A percentile compares a stretch with the other conserved stretches of the same genome.
Evolutionary conservation across 345 rosid genomes (phyloP).

Genomic region (Gossypium sturtianum): DNA sequence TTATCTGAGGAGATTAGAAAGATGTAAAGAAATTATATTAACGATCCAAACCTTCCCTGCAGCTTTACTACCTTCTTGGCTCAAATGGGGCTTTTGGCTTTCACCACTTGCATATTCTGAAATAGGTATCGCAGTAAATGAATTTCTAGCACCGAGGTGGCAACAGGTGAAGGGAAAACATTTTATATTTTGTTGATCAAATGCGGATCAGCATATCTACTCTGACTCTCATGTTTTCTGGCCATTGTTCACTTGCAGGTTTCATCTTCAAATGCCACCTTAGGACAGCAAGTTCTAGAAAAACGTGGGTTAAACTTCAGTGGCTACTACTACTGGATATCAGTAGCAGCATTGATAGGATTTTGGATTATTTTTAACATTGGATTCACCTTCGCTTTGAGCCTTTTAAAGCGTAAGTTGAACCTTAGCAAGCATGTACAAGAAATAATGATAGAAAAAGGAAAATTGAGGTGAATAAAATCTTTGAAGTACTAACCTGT

Average conservation of each 20-base stretch:
- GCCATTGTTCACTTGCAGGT: conserved; percentile 23
- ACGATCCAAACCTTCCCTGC: conserved; percentile 2
- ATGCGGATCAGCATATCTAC: not conserved
- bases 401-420: conserved; percentile 28
- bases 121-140: conserved; percentile 37
- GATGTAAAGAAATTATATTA: not conserved
- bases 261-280: conserved; percentile 25
- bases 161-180: conserved; percentile 30
- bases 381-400: conserved; percentile 34
- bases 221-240: not conserved
- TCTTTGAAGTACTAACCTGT: conserved; percentile 2
- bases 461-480: not conserved
- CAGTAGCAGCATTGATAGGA: conserved; percentile 35
- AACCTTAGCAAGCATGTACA: not conserved
- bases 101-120: conserved; percentile 46
- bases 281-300: conserved; percentile 28
- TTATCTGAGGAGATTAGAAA: not conserved
- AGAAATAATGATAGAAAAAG: not conserved
- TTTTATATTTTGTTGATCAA: not conserved
- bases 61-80: conserved; percentile 48
- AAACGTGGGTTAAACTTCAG: conserved; percentile 30
- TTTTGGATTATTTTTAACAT: conserved; percentile 33
- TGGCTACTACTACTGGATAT: conserved; percentile 32
- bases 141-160: conserved; percentile 55
- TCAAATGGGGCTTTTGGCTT: conserved; percentile 49